Base-by-base conservation (phyloP, 441 rosid genomes). In the Flueggea neowawraea region DNA sequence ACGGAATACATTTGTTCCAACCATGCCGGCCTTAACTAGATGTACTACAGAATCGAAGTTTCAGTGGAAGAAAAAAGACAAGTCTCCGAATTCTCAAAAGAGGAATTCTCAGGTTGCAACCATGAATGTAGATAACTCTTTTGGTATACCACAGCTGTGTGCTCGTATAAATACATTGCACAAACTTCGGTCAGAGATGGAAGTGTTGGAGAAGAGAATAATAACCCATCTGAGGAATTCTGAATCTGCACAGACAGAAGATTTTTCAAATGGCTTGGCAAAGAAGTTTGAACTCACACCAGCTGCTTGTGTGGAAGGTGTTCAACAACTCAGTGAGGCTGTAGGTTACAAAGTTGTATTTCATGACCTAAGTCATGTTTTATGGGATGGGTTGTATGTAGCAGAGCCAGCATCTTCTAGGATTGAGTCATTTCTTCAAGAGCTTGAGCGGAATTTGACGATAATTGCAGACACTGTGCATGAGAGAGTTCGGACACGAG, bases 61-160 rank as follows among this genome's bases (percentile, higher is more conserved):
- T 69, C 96, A 89, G 12, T 93, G 94, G 87, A 95, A 86, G 82
- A 95, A 89, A 84, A 95, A 91, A 82, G 97, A 95, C 63, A 91
- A 88, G 82, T 67, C 84, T 28, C 73, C 85, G 4, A 80, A 75
- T 59, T 58, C 78, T 69, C 93, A 74, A 57, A 89, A 84, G 82
- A 87, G 73, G 75, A 85, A 79, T 77, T 76, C 99, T 69, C 96
- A 91, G 83, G 86, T 78, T 36, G 83, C 86, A 10, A 75, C 83
- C 43, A 64, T 66, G 60, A 91, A 84, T 47, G 91, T 96, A 28
- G 93, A 84, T 10, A 76, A 57, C 66, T 74, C 94, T 41, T 89
- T 84, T 55, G 95, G 95, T 58, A 69, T 81, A 28, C 75, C 95
- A 1, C 96, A 95, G 79, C 45, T 95, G 6, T 95, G 98, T 72